Percentiles rank a stretch among this genome's conserved stretches.
Evolutionary conservation across 2,329 filamentous ascomycete genomes (phyloP).

Genomic region (Dryadomyces sulphureus): DNA sequence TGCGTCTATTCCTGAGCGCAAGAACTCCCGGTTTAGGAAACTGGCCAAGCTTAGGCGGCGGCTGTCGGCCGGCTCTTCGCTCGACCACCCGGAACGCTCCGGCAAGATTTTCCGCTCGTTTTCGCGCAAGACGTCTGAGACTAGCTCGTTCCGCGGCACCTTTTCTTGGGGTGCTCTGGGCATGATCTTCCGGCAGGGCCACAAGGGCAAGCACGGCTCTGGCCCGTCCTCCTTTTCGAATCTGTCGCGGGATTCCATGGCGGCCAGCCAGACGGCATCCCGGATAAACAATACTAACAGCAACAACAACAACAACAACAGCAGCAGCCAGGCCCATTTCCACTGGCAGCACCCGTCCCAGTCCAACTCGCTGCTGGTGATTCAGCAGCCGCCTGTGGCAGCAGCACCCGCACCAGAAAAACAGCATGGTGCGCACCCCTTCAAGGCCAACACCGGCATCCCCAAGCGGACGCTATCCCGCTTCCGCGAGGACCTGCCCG

Average conservation of each 20-base stretch:
- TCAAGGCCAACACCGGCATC: slow-evolving; percentile 26
- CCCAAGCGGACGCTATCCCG: slow-evolving; percentile 76
- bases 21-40: slow-evolving; percentile 5
- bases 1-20: slow-evolving; percentile 2
- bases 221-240: slow-evolving; percentile 76
- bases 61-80: slow-evolving; percentile 28
- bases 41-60: slow-evolving; percentile 6
- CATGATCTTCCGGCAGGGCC: slow-evolving; percentile 52
- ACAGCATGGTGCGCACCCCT: slow-evolving; percentile 11
- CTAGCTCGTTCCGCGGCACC: slow-evolving; percentile 27
- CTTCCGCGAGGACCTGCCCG: slow-evolving; percentile 83
- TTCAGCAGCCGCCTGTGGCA: slow-evolving; percentile 14
- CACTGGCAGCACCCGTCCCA: slow-evolving; percentile 1
- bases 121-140: slow-evolving; percentile 36
- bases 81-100: background rate
- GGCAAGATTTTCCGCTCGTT: background rate
- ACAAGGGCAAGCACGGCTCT: slow-evolving; percentile 40
- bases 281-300: too few species aligned
- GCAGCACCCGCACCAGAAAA: slow-evolving; percentile 1
- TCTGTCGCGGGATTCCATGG: slow-evolving; percentile 77
- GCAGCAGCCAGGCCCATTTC: background rate
- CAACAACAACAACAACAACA: too few species aligned
- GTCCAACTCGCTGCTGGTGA: background rate
- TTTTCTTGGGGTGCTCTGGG: slow-evolving; percentile 47
- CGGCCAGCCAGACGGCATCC: slow-evolving; percentile 15